A percentile compares a stretch with the other conserved stretches of the same genome.
Conservation (phyloP, 768 basidiomycete genomes). For the Tylopilus cervinicoccineus region DNA sequence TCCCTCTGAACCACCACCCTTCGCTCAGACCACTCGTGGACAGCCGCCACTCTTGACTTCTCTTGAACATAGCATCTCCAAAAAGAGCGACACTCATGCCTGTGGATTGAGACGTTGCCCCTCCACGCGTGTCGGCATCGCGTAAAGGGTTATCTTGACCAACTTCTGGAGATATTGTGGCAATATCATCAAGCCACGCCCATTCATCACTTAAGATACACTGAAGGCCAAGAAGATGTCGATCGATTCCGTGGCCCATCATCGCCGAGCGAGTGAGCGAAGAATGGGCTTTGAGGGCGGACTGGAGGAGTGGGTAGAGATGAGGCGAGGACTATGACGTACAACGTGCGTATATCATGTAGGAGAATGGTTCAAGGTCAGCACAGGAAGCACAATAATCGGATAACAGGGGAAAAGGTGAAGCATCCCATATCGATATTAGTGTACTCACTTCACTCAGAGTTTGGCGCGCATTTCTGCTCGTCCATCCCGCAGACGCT, state of each 20-base stretch:
- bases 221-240: conserved; percentile 84
- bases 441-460: conserved; percentile 11
- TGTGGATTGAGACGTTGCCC: background rate
- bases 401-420: background rate
- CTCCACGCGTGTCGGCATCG: background rate
- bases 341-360: background rate
- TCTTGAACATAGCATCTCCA: conserved; percentile 70
- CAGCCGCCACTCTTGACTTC: conserved; percentile 80
- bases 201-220: conserved; percentile 48
- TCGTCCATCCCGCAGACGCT: conserved; percentile 18
- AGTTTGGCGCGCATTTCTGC: background rate
- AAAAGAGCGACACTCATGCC: conserved; percentile 45
- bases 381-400: background rate
- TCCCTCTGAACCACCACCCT: conserved; percentile 82
- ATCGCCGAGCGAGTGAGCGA: conserved; percentile 72
- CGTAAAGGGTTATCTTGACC: conserved; percentile 4
- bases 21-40: conserved; percentile 89
- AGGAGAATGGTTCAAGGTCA: background rate
- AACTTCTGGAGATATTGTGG: background rate
- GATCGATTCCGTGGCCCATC: conserved; percentile 80
- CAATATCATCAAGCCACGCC: conserved; percentile 23
- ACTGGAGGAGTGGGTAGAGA: conserved; percentile 49
- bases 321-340: conserved; percentile 19
- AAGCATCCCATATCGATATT: background rate
- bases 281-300: conserved; percentile 69